phyloP scores from a whole-genome alignment of 345 rosid species.

The Corchorus capsularis region DNA sequence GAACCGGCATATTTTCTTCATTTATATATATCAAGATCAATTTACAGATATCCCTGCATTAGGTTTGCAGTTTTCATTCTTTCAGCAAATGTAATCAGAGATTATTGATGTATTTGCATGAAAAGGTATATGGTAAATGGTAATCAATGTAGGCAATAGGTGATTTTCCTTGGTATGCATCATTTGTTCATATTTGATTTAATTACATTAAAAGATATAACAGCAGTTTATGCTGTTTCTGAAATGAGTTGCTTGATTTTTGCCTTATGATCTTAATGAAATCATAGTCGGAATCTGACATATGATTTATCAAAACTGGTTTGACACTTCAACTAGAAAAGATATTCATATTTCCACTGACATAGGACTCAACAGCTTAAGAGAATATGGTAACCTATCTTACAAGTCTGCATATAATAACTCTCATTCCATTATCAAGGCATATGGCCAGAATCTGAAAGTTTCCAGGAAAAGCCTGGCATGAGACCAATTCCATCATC shows the following conservation, averaged over 20 bases:
- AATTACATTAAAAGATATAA: background rate
- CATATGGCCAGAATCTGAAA: constrained; percentile 73
- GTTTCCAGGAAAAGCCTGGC: constrained; percentile 49
- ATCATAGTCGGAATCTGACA: background rate
- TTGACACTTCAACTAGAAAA: background rate
- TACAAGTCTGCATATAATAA: background rate
- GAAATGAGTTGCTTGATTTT: background rate
- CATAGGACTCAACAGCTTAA: background rate
- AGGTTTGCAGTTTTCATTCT: constrained; percentile 6
- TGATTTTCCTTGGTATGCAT: background rate
- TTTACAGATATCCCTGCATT: background rate
- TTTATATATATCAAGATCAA: constrained; percentile 1
- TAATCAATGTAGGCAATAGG: background rate
- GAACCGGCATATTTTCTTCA: background rate
- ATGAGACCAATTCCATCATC: constrained; percentile 49
- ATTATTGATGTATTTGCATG: background rate
- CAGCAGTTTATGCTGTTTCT: background rate
- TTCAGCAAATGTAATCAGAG: background rate
- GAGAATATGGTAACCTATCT: background rate
- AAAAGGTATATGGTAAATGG: background rate
- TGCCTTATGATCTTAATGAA: background rate
- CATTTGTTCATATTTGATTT: background rate
- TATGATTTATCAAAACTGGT: background rate
- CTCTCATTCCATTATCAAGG: constrained; percentile 32
- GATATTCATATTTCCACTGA: background rate